Evolutionary conservation across 805 yeast species (phyloP).

Genomic region (Isabelozyma rhagii): DNA sequence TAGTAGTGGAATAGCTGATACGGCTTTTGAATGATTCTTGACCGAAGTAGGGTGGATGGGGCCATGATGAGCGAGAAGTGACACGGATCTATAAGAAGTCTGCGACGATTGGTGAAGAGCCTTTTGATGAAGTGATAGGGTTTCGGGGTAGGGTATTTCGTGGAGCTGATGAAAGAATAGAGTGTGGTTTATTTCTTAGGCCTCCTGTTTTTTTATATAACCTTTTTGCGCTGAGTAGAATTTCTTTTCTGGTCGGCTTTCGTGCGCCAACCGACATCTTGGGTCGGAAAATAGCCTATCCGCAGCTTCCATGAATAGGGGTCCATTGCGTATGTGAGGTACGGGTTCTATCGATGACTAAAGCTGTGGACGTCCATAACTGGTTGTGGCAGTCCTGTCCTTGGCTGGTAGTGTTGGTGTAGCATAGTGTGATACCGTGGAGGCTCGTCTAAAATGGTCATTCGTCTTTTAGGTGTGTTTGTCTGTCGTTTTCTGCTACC

Average conservation of each 20-base stretch:
- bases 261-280: not conserved
- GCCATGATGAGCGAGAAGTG: not conserved
- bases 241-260: not conserved
- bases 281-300: not conserved
- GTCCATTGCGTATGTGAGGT: not conserved
- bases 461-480: no score
- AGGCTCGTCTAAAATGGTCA: no score
- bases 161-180: not conserved
- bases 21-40: slow-evolving; percentile 31
- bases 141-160: no score
- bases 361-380: no score
- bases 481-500: no score
- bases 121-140: no score
- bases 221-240: not conserved
- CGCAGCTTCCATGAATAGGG: not conserved
- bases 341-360: no score
- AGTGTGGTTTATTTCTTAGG: not conserved
- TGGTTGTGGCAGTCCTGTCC: no score
- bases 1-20: slow-evolving; percentile 45
- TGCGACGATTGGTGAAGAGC: not conserved
- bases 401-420: no score
- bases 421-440: no score
- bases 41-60: slow-evolving; percentile 11
- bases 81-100: not conserved
- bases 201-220: not conserved